phyloP scores from a whole-genome alignment of 176 grass and related monocot genomes.

The Pharus latifolius region DNA sequence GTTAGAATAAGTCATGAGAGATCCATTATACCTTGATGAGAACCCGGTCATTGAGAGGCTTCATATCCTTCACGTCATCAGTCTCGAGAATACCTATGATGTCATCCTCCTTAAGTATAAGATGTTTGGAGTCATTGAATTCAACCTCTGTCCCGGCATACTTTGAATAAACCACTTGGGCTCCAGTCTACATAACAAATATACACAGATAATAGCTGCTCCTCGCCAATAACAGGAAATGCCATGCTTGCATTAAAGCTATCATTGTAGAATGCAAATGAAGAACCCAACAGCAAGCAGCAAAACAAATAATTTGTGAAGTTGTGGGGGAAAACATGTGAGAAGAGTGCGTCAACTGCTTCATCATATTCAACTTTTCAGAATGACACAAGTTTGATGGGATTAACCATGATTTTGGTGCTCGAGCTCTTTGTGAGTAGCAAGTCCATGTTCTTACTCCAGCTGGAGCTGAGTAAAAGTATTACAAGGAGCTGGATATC shows the following conservation, averaged over 20 bases:
- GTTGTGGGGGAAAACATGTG: no score
- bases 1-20: no score
- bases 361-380: neutral
- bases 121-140: conserved; percentile 64
- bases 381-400: no score
- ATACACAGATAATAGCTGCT: neutral
- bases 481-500: no score
- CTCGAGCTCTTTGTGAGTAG: neutral
- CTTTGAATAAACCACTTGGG: conserved; percentile 71
- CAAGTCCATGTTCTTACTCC: neutral
- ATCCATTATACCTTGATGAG: conserved; percentile 92
- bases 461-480: neutral
- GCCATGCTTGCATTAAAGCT: neutral
- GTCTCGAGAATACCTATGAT: conserved; percentile 71
- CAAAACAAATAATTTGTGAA: neutral
- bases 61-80: conserved; percentile 73
- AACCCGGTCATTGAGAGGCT: conserved; percentile 64
- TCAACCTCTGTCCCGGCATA: conserved; percentile 79
- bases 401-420: neutral
- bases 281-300: neutral
- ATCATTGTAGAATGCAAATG: neutral
- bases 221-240: neutral
- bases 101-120: conserved; percentile 87
- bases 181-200: conserved; percentile 36
- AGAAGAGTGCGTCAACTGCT: no score